These are phyloP conservation scores for Cyberlindnera petersonii DNA, from an alignment of 805 yeast species.

Conservation along the genomic window DNA sequence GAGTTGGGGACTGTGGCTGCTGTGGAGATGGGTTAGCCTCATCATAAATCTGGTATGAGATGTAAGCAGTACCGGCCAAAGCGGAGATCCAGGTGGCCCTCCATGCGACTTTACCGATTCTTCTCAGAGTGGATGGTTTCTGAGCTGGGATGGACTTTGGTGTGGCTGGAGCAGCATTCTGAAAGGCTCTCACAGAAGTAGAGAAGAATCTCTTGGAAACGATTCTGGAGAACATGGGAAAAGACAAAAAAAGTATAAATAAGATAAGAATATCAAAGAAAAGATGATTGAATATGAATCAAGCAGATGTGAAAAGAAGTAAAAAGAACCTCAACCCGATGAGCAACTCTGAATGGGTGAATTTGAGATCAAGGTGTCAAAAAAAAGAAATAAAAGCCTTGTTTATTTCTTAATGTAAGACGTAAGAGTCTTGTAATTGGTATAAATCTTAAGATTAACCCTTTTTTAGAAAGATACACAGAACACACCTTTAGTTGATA, in stretches of 20 bases:
- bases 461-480: no score
- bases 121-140: slow-evolving; percentile 25
- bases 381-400: no score
- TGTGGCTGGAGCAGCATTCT: slow-evolving; percentile 9
- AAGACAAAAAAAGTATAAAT: background rate
- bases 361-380: background rate
- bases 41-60: slow-evolving; percentile 58
- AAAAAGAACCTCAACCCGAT: no score
- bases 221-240: slow-evolving; percentile 14
- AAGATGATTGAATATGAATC: background rate
- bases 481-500: no score
- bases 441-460: no score
- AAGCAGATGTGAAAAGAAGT: no score
- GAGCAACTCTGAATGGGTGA: background rate
- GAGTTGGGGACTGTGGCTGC: slow-evolving; percentile 52
- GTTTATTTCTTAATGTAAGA: no score
- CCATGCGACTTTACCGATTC: slow-evolving; percentile 33
- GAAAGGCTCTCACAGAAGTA: slow-evolving; percentile 13
- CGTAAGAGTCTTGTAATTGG: no score
- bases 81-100: slow-evolving; percentile 47
- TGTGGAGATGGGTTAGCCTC: slow-evolving; percentile 63
- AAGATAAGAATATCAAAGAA: no score
- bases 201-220: slow-evolving; percentile 20
- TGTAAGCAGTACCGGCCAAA: slow-evolving; percentile 50
- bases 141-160: slow-evolving; percentile 10